Evolutionary conservation across 441 rosid genomes (phyloP), one percentile per base, ranked within the genome.

Genomic region (Bruguiera hainesii): DNA sequence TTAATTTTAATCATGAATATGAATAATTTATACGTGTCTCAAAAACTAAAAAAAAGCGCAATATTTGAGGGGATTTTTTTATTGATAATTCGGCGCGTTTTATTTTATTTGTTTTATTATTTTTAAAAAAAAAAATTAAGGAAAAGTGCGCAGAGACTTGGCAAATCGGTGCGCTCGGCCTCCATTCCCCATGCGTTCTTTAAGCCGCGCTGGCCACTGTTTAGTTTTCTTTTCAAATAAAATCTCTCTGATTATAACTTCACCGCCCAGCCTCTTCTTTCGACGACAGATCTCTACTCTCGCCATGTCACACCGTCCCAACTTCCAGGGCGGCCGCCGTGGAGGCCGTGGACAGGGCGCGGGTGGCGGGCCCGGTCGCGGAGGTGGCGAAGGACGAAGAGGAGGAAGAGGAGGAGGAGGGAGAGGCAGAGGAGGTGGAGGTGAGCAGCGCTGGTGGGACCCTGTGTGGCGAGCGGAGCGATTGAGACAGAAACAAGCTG

Each of bases 381-480:
- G 87, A 0, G 82, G 88, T 0, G 70, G 86, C 0, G 69, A 89
- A 0, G 72, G 88, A 0, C 77, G 87, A 5, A 70, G 83, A 0
- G 65, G 89, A 7, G 71, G 84, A 1, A 75, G 90, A 0, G 75
- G 46, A 10, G 15, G 46, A 2, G 0, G 15, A 1, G 67, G 80
- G 0, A 72, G 85, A 15, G 72, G 87, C 0, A 80, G 86, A 0
- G 86, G 88, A 0, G 84, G 96, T 1, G 79, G 96, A n/a, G 96
- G 97, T 1, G 96, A 93, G 76, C 97, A 93, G 81, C 86, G 98
- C 18, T 93, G 97, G 97, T 93, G 98, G 98, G 98, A 93, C 75
- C 98, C 98, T 0, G 98, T 80, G 6, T 93, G 98, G 98, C 88
- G 97, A 64, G 98, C 96, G 7, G 95, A 91, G 82, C 95, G 95